Percentiles rank a stretch among this genome's conserved stretches.
phyloP scores from a whole-genome alignment of 2,329 filamentous ascomycete species.

The Aspergillus transmontanensis region DNA sequence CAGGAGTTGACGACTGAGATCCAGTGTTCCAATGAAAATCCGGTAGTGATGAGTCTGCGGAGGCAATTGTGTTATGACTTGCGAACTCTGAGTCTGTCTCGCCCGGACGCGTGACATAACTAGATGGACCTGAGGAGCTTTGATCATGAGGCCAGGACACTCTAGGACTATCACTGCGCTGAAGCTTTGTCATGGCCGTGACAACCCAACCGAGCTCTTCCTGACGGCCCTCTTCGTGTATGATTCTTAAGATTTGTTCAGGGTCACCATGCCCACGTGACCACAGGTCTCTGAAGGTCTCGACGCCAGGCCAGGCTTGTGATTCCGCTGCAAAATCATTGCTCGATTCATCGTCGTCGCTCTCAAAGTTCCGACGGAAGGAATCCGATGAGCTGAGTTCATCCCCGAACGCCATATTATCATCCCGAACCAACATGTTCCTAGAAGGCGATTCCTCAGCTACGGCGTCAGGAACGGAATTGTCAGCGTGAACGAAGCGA shows the following conservation, averaged over 20 bases:
- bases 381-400: background rate
- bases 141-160: constrained; percentile 6
- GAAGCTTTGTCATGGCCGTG: constrained; percentile 50
- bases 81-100: background rate
- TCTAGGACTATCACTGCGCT: constrained; percentile 13
- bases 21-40: background rate
- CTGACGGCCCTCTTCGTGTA: constrained; percentile 61
- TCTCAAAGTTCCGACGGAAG: constrained; percentile 9
- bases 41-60: background rate
- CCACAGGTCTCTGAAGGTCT: constrained; percentile 60
- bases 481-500: constrained; percentile 7
- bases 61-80: background rate
- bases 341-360: constrained; percentile 10
- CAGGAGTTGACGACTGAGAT: background rate
- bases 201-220: constrained; percentile 64
- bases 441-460: background rate
- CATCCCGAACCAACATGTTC: constrained; percentile 4
- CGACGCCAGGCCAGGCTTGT: constrained; percentile 32
- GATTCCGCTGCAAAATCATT: constrained; percentile 8
- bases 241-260: constrained; percentile 61
- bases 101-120: background rate
- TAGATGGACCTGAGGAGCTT: constrained; percentile 7
- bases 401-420: background rate
- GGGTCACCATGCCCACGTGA: constrained; percentile 62
- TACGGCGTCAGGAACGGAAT: constrained; percentile 11